These are phyloP conservation scores for Moniliella sp. DNA, from an alignment of 1,284 basidiomycete genomes.

Conservation along the genomic window DNA sequence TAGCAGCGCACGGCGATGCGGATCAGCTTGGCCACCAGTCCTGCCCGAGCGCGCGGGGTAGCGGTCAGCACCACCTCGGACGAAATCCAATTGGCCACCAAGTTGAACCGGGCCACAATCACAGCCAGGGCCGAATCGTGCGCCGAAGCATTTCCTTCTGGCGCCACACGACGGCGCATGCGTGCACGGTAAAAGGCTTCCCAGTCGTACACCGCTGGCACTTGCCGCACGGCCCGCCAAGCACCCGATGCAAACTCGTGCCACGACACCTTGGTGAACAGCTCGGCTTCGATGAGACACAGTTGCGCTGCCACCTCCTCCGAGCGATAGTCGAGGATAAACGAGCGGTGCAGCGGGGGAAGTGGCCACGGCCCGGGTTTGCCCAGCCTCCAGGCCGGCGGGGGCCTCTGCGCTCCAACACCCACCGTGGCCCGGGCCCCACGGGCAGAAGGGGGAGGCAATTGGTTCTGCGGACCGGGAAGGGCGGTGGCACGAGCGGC, in stretches of 20 bases:
- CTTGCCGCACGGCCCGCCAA: conserved; percentile 30
- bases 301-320: conserved; percentile 55
- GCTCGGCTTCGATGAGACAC: conserved; percentile 63
- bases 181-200: conserved; percentile 54
- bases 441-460: too few relatives aligned
- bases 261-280: conserved; percentile 59
- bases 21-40: conserved; percentile 57
- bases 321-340: conserved; percentile 33
- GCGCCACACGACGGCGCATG: conserved; percentile 45
- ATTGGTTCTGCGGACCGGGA: background rate
- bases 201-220: conserved; percentile 45
- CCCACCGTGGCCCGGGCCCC: too few relatives aligned
- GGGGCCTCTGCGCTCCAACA: too few relatives aligned
- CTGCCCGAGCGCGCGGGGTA: conserved; percentile 42
- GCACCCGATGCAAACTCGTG: conserved; percentile 51
- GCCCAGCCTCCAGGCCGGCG: too few relatives aligned
- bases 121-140: conserved; percentile 35
- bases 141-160: conserved; percentile 22
- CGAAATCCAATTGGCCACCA: conserved; percentile 59
- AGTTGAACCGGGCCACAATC: conserved; percentile 64
- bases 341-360: conserved; percentile 17
- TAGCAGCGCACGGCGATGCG: conserved; percentile 77
- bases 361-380: conserved; percentile 1
- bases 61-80: conserved; percentile 46
- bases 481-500: too few relatives aligned